Conservation (phyloP, 257 asterid species). For the Penstemon eatonii region DNA sequence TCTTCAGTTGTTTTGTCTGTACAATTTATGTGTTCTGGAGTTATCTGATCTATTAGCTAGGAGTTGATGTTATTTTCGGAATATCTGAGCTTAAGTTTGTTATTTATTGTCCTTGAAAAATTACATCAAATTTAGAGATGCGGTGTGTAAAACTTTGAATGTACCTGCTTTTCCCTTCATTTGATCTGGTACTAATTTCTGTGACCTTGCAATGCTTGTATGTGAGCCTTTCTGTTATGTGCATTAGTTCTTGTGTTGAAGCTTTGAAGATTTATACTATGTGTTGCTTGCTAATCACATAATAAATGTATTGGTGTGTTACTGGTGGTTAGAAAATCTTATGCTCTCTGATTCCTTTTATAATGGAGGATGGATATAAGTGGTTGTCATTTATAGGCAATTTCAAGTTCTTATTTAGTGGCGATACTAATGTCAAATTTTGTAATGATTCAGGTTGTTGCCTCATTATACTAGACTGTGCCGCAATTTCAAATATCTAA, state of each 20-base stretch:
- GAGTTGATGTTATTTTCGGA: neutral
- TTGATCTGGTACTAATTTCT: too few species aligned
- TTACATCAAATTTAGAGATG: too few species aligned
- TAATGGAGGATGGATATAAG: neutral
- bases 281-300: too few species aligned
- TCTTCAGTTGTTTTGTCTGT: neutral
- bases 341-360: neutral
- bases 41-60: neutral
- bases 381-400: constrained; percentile 1
- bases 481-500: constrained; percentile 14
- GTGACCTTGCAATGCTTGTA: neutral
- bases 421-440: neutral
- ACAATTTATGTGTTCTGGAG: neutral
- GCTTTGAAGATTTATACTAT: too few species aligned
- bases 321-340: neutral
- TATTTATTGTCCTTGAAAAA: neutral
- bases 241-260: neutral
- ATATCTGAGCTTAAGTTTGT: neutral
- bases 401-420: neutral
- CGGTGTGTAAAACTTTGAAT: too few species aligned
- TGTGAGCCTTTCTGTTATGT: neutral
- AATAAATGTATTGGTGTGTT: neutral
- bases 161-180: too few species aligned
- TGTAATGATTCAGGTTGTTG: constrained; percentile 37
- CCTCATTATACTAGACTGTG: constrained; percentile 8